Base-by-base conservation (phyloP, 2,329 filamentous ascomycete genomes). In the Fusarium aywerte region DNA sequence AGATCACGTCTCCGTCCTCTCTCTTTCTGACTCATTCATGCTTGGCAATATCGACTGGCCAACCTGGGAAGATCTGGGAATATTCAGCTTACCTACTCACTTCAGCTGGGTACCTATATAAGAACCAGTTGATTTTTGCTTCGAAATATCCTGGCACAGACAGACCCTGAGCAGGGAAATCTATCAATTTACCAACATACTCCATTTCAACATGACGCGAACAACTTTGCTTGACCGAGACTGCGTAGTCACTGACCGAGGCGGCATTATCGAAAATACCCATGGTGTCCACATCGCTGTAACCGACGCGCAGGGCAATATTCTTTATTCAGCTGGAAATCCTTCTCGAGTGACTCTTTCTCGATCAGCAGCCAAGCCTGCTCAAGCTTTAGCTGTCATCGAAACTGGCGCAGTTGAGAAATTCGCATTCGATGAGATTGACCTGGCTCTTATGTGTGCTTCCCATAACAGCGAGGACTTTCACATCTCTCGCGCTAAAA, bases 381-480 rank as follows among this genome's bases (percentile, higher is more conserved):
- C 76, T 0, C 81, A 84, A 65, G 78, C 81, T 1, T 74, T 84
- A 7, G 80, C 80, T 6, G 75, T 84, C 6, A 60, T 82, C 0
- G 79, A 83, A 53, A 82, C 80, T 0, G 80, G 79, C 0, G 77
- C 70, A 2, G 69, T 79, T 21, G 76, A 81, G 3, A 57, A 70
- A 10, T 80, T 73, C 49, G 68, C 68, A 2, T 78, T 83, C 23
- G 73, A 80, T 18, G 75, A 79, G 3, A 76, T 72, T 4, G 82
- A 84, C 32, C 61, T 84, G 3, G 82, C 81, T 1, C 69, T 84
- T 2, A 80, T 82, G 74, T 83, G 82, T 57, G 80, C 81, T 4
- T 84, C 82, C 0, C 81, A 84, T 59, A 83, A 67, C 62, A 79
- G 78, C 51, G 81, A 84, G 63, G 74, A 78, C 0, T 61, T 73